Percentiles rank a stretch among this genome's conserved stretches.
Evolutionary conservation across 257 asterid genomes (phyloP).

Genomic region (Solanum gandarillasii): DNA sequence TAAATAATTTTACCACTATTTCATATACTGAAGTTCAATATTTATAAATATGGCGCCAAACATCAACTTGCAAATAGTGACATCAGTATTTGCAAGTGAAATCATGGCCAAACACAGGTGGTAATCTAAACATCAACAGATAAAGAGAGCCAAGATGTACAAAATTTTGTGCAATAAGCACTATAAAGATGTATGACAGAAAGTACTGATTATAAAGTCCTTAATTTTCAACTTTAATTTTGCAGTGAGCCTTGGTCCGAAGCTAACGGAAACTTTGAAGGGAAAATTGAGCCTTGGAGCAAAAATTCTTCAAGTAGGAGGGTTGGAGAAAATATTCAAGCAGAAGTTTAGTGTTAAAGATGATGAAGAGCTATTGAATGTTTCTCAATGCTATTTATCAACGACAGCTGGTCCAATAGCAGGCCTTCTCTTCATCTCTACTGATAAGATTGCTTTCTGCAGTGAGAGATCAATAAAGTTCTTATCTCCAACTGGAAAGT

Average conservation of each 20-base stretch:
- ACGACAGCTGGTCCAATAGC: constrained; percentile 15
- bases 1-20: no score
- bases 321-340: constrained; percentile 13
- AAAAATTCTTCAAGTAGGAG: no score
- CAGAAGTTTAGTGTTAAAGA: background rate
- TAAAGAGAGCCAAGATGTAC: no score
- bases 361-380: constrained; percentile 6
- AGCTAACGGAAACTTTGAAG: constrained; percentile 26
- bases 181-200: no score
- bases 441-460: constrained; percentile 7
- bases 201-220: no score
- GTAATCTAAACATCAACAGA: no score
- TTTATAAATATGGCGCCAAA: no score
- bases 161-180: no score
- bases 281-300: constrained; percentile 32
- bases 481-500: constrained; percentile 2
- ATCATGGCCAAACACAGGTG: no score
- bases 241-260: constrained; percentile 36
- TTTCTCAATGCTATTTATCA: constrained; percentile 14
- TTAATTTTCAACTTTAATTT: background rate
- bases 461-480: constrained; percentile 9
- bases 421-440: constrained; percentile 9
- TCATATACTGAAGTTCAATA: no score
- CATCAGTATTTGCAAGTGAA: no score
- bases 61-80: no score